phyloP scores from a whole-genome alignment of 2,329 filamentous ascomycete genomes.

The Fusarium denticulatum region DNA sequence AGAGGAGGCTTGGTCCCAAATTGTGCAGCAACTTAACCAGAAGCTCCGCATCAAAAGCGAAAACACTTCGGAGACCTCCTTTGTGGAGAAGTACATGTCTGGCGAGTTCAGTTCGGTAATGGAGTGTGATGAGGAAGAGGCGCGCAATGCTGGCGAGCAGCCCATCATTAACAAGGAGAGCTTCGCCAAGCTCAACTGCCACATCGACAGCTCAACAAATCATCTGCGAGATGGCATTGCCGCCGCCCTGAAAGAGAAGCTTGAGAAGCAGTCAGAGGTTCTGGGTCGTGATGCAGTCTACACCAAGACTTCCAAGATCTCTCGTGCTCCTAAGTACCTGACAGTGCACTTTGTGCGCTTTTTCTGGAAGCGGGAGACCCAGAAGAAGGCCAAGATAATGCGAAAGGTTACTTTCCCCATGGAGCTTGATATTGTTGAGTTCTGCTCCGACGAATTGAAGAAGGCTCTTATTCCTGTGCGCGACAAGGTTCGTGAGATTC shows the following conservation, averaged over 20 bases:
- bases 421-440: conserved; percentile 92
- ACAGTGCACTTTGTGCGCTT: conserved; percentile 98
- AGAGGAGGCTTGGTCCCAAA: conserved; percentile 98
- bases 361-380: conserved; percentile 94
- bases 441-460: conserved; percentile 90
- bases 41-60: conserved; percentile 75
- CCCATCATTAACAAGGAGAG: conserved; percentile 73
- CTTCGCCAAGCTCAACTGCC: conserved; percentile 95
- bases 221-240: conserved; percentile 90
- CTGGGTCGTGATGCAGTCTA: conserved; percentile 84
- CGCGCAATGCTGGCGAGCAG: conserved; percentile 78
- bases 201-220: conserved; percentile 88
- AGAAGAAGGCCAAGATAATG: conserved; percentile 99
- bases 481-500: conserved; percentile 93
- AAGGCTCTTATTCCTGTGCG: conserved; percentile 88
- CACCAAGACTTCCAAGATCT: conserved; percentile 90
- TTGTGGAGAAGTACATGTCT: conserved; percentile 90
- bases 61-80: conserved; percentile 67
- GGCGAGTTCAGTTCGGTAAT: conserved; percentile 82
- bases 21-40: conserved; percentile 82
- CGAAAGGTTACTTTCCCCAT: conserved; percentile 96
- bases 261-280: conserved; percentile 86
- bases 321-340: conserved; percentile 91
- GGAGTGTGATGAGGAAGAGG: conserved; percentile 84
- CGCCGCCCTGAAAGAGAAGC: conserved; percentile 83